Evolutionary conservation across 208 protist genomes (phyloP).

Genomic region (Wallacemonas rigidus): DNA sequence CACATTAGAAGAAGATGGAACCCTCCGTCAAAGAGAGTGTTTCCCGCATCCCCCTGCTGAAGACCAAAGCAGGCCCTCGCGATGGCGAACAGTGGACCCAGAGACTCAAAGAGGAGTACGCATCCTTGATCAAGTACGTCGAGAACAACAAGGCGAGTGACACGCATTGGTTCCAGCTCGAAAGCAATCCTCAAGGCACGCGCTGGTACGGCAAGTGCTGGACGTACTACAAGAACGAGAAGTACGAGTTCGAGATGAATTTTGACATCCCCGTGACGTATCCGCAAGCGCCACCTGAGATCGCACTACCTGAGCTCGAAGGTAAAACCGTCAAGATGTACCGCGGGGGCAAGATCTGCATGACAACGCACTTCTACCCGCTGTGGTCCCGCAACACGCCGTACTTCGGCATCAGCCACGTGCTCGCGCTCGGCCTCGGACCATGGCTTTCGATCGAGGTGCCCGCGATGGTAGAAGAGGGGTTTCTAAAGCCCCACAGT

Average conservation of each 20-base stretch:
- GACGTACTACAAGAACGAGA: slow-evolving; percentile 94
- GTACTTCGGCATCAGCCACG: slow-evolving; percentile 98
- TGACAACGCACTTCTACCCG: slow-evolving; percentile 98
- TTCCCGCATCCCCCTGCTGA: slow-evolving; percentile 95
- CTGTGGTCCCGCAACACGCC: slow-evolving; percentile 97
- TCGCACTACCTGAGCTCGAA: slow-evolving; percentile 96
- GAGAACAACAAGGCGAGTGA: slow-evolving; percentile 96
- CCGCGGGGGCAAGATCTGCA: slow-evolving; percentile 97
- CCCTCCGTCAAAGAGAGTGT: slow-evolving; percentile 88
- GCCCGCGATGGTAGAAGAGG: slow-evolving; percentile 94
- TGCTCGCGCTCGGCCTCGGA: slow-evolving; percentile 94
- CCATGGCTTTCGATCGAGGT: slow-evolving; percentile 98
- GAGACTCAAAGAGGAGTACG: slow-evolving; percentile 98
- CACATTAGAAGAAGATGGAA: slow-evolving; percentile 48
- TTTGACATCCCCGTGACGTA: slow-evolving; percentile 98
- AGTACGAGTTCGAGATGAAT: slow-evolving; percentile 97
- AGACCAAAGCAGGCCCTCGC: slow-evolving; percentile 93
- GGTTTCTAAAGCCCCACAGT: slow-evolving; percentile 65
- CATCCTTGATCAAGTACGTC: slow-evolving; percentile 95
- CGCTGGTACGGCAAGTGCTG: slow-evolving; percentile 97
- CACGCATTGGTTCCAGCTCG: slow-evolving; percentile 97
- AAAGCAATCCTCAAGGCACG: slow-evolving; percentile 94
- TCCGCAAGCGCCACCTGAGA: slow-evolving; percentile 94
- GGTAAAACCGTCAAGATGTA: slow-evolving; percentile 99
- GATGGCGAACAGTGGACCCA: slow-evolving; percentile 95